Conservation (phyloP, 2,329 filamentous ascomycete species). For the Aspergillus tubingensis region DNA sequence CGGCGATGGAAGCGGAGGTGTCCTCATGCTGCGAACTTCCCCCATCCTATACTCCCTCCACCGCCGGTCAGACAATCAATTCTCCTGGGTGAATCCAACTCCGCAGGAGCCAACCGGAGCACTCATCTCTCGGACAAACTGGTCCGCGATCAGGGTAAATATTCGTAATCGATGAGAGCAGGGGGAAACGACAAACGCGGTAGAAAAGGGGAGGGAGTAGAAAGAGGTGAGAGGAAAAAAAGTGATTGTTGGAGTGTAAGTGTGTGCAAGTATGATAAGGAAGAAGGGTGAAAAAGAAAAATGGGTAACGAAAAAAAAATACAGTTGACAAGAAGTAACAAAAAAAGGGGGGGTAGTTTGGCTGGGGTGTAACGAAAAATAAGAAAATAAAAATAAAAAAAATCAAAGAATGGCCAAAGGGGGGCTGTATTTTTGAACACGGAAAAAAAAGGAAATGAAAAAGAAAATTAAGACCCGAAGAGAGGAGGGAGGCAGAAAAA, state of each 20-base stretch:
- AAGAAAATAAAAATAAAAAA: slow-evolving; percentile 12
- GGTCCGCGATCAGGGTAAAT: slow-evolving; percentile 21
- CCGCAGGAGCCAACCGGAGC: slow-evolving; percentile 30
- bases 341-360: slow-evolving; percentile 10
- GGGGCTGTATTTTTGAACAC: no score
- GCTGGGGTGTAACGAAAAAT: neutral
- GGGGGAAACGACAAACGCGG: neutral
- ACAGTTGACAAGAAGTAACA: slow-evolving; percentile 5
- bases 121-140: slow-evolving; percentile 39
- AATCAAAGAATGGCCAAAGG: neutral
- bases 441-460: slow-evolving; percentile 12
- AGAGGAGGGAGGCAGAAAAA: neutral
- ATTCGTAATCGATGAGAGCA: neutral
- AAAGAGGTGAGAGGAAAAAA: neutral
- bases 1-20: slow-evolving; percentile 43
- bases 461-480: slow-evolving; percentile 4
- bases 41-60: slow-evolving; percentile 38
- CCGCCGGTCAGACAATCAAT: slow-evolving; percentile 35
- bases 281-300: neutral
- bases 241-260: slow-evolving; percentile 7
- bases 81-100: slow-evolving; percentile 36
- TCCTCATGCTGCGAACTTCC: slow-evolving; percentile 42
- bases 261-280: neutral
- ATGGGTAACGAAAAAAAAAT: neutral
- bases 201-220: neutral